Conservation (phyloP, 2,329 filamentous ascomycete genomes). For the Fusarium redolens region DNA sequence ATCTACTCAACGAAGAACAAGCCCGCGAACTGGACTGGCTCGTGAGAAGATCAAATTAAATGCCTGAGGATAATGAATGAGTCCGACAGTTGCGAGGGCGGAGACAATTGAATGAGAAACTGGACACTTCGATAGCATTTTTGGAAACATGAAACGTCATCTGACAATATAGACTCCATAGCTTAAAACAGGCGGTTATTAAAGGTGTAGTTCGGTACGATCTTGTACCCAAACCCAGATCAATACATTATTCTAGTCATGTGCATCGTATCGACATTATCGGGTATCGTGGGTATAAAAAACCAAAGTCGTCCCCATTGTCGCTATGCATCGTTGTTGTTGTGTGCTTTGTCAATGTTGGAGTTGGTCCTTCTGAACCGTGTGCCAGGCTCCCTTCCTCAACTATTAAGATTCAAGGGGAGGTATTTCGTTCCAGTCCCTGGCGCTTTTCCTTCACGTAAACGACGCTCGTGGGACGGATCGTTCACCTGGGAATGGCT, state of each 20-base stretch:
- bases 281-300: conserved; percentile 40
- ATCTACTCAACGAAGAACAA: conserved; percentile 64
- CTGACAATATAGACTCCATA: neutral
- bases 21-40: conserved; percentile 61
- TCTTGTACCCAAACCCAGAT: conserved; percentile 1
- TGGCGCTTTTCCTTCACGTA: conserved; percentile 1
- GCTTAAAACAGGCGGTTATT: neutral
- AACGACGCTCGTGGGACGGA: conserved; percentile 14
- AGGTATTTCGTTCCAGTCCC: neutral
- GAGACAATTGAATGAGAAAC: neutral
- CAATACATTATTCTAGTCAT: conserved; percentile 37
- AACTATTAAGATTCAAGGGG: neutral
- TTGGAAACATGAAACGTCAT: neutral
- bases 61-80: neutral
- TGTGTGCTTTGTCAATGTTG: neutral
- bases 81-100: neutral
- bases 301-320: conserved; percentile 20
- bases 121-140: neutral
- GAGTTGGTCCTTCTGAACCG: neutral
- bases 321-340: conserved; percentile 7
- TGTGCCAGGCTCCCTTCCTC: neutral
- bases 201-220: neutral
- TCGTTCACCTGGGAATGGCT: conserved; percentile 55
- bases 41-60: conserved; percentile 44
- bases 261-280: conserved; percentile 40